Percentiles rank a stretch among this genome's conserved stretches.
These are phyloP conservation scores for Chenopodium suecicum DNA, from an alignment of 148 eudicot genomes.

Conservation along the genomic window DNA sequence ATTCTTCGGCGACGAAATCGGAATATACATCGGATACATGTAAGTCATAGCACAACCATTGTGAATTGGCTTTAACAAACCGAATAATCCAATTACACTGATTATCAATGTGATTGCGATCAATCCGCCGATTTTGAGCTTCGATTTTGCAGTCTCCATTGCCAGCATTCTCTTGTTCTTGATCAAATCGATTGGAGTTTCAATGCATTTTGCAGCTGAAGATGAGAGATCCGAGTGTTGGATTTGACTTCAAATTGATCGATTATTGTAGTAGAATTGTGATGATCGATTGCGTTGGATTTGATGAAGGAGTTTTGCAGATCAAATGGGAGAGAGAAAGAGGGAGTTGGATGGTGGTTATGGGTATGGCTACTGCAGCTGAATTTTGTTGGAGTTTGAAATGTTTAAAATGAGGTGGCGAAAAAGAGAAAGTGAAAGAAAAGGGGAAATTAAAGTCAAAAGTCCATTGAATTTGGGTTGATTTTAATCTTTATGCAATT, in stretches of 20 bases:
- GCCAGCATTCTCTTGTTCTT: neutral
- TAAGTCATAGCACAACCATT: constrained; percentile 92
- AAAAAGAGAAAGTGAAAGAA: neutral
- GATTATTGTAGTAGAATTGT: too few species aligned
- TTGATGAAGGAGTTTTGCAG: neutral
- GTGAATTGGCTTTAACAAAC: constrained; percentile 53
- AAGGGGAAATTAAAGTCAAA: neutral
- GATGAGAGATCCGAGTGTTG: neutral
- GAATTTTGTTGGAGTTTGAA: neutral
- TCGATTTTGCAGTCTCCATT: constrained; percentile 54
- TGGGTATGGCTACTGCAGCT: neutral
- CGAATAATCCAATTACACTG: constrained; percentile 50
- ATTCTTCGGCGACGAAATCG: constrained; percentile 59
- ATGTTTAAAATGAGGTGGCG: neutral
- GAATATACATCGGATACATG: constrained; percentile 96
- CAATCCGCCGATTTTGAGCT: constrained; percentile 45
- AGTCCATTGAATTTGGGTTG: constrained; percentile 1
- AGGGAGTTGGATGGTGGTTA: neutral
- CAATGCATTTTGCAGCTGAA: neutral
- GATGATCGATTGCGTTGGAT: neutral
- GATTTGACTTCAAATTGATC: neutral
- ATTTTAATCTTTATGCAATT: neutral
- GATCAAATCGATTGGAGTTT: neutral
- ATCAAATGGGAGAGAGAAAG: neutral
- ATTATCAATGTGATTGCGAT: constrained; percentile 43